phyloP scores from a whole-genome alignment of 495 filamentous ascomycete species.

The Aspergillus mulundensis region DNA sequence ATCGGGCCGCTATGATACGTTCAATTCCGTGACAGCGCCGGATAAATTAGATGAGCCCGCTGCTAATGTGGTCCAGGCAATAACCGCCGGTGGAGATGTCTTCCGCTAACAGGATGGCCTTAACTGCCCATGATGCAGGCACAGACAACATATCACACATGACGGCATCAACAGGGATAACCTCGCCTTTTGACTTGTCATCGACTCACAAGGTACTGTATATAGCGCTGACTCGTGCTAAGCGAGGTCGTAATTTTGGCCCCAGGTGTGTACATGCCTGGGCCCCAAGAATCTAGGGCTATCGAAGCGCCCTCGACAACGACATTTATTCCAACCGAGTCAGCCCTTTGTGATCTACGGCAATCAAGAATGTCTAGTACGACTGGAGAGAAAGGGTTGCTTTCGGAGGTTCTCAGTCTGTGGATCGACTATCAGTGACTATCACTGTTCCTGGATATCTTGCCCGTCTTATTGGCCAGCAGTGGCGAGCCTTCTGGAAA shows the following conservation, averaged over 20 bases:
- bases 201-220: not conserved
- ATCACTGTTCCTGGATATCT: not conserved
- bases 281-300: not conserved
- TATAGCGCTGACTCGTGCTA: not conserved
- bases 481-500: not conserved
- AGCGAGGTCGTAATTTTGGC: not conserved
- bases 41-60: constrained; percentile 6
- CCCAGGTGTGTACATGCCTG: not conserved
- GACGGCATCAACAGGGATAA: not conserved
- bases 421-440: not conserved
- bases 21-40: not conserved
- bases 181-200: not conserved
- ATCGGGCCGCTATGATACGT: constrained; percentile 5
- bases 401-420: not conserved
- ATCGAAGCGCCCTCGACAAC: not conserved
- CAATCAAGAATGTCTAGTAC: too few species aligned
- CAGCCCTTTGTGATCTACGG: too few species aligned
- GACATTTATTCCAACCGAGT: not conserved
- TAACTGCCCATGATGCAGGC: not conserved
- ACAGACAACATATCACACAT: not conserved
- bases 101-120: not conserved
- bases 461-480: not conserved
- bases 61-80: not conserved
- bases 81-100: not conserved
- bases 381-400: not conserved